Conservation (phyloP, 202 grass and related monocot species). For the Eragrostis tef region DNA sequence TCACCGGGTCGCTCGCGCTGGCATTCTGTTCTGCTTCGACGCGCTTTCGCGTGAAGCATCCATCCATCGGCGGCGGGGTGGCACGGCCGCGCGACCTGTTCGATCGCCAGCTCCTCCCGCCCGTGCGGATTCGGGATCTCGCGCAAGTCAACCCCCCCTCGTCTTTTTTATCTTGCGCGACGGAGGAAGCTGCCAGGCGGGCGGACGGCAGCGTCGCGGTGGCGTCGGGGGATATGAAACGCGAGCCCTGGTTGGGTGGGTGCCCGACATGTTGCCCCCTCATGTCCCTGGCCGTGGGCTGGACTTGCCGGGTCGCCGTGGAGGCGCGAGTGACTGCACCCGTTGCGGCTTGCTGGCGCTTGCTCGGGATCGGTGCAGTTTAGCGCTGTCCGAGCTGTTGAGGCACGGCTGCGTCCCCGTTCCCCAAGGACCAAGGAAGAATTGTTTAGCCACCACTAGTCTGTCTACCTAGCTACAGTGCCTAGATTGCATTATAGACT, state of each 20-base stretch:
- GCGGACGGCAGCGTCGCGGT: background rate
- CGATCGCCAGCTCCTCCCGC: background rate
- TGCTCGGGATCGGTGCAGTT: background rate
- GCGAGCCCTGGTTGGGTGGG: constrained; percentile 24
- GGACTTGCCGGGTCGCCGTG: background rate
- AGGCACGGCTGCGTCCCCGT: background rate
- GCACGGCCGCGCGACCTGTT: background rate
- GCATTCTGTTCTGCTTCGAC: too few species aligned
- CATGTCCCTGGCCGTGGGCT: background rate
- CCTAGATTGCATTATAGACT: background rate
- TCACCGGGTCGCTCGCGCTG: too few species aligned
- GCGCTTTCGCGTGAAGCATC: too few species aligned
- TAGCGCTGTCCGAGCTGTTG: background rate
- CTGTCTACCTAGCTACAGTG: background rate
- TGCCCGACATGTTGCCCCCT: constrained; percentile 37
- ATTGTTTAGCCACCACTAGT: background rate
- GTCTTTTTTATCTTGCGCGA: constrained; percentile 16
- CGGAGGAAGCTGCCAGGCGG: constrained; percentile 36
- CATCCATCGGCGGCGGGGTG: too few species aligned
- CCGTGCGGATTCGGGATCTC: background rate
- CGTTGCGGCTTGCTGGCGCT: background rate
- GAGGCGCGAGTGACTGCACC: background rate
- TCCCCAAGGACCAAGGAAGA: background rate
- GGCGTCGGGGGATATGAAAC: background rate
- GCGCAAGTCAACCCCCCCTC: background rate